Evolutionary conservation across 2,329 filamentous ascomycete genomes (phyloP).

Genomic region (Bipolaris cookei): DNA sequence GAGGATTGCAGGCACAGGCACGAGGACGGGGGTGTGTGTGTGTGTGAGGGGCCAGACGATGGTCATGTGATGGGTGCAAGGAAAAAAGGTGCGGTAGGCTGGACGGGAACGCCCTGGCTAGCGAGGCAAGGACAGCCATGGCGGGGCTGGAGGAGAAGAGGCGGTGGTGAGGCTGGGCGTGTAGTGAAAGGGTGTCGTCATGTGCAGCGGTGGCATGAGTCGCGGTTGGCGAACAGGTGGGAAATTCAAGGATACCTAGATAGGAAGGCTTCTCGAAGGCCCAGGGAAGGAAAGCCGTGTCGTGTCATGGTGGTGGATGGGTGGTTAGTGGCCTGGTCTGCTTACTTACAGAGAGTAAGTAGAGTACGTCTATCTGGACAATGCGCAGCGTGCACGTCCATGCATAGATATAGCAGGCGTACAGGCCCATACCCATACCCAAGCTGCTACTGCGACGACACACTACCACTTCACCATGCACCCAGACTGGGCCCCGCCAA

Average conservation of each 20-base stretch:
- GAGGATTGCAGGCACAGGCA: not conserved
- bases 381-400: no score
- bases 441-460: no score
- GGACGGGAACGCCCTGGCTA: conserved; percentile 4
- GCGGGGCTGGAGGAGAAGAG: not conserved
- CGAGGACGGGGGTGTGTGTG: not conserved
- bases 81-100: not conserved
- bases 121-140: conserved; percentile 1
- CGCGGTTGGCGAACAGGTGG: conserved; percentile 32
- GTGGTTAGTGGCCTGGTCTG: not conserved
- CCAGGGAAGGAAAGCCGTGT: not conserved
- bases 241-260: conserved; percentile 16
- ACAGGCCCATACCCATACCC: no score
- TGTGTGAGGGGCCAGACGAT: not conserved
- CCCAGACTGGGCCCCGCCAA: no score
- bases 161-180: conserved; percentile 14
- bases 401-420: no score
- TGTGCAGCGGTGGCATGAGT: conserved; percentile 16
- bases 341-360: no score
- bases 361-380: no score
- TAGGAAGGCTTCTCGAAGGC: conserved; percentile 34
- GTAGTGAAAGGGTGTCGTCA: conserved; percentile 23
- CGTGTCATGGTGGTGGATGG: not conserved
- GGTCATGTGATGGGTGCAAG: not conserved
- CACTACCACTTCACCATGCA: no score